phyloP scores from a whole-genome alignment of 257 asterid genomes.

The Phtheirospermum japonicum region DNA sequence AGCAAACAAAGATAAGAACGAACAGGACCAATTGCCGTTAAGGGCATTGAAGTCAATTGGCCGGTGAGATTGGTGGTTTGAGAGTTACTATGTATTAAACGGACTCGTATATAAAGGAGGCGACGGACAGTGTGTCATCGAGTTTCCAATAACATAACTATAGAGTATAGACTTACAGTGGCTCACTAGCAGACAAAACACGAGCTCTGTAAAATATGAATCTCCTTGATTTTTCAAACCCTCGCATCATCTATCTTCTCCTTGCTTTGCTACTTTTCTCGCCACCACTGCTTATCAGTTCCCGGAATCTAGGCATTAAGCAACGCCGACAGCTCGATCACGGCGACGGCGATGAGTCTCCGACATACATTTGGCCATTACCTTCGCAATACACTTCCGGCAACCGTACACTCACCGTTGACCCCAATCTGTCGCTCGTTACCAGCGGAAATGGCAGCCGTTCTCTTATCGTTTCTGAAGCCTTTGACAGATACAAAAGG shows the following conservation, averaged over 20 bases:
- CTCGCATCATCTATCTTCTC: conserved; percentile 23
- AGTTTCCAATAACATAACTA: too few species aligned
- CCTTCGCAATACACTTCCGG: conserved; percentile 72
- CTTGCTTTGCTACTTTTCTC: conserved; percentile 30
- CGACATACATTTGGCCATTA: conserved; percentile 74
- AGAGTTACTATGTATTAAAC: too few species aligned
- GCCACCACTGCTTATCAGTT: conserved; percentile 34
- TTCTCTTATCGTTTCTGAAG: conserved; percentile 52
- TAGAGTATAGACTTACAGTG: too few species aligned
- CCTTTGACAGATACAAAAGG: conserved; percentile 63
- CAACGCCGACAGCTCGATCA: conserved; percentile 30
- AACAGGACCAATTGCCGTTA: too few species aligned
- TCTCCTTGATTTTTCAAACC: conserved; percentile 21
- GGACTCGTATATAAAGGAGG: too few species aligned
- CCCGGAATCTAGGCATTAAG: conserved; percentile 36
- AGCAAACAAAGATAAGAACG: too few species aligned
- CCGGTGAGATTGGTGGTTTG: too few species aligned
- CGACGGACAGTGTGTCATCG: too few species aligned
- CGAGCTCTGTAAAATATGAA: background rate
- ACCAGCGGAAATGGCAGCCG: conserved; percentile 50
- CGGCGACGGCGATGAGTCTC: conserved; percentile 37
- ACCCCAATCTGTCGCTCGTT: conserved; percentile 60
- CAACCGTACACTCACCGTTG: conserved; percentile 69
- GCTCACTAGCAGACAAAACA: too few species aligned
- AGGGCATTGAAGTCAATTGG: too few species aligned